Base-by-base conservation (phyloP, 1,284 basidiomycete genomes). In the Tetrapyrgos nigripes region DNA sequence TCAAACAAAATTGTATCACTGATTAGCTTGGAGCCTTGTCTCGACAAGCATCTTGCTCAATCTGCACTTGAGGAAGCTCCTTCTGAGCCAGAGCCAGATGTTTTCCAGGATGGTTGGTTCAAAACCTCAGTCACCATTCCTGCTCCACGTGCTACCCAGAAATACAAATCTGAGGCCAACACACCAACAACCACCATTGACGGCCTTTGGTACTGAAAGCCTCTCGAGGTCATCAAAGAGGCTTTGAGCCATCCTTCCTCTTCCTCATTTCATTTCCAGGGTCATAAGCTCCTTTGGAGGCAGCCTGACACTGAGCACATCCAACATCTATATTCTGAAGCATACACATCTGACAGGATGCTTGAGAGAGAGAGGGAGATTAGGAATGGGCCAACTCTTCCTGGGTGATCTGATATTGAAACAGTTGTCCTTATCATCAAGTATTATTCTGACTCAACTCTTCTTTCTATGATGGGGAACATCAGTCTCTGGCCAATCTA, bases 401-500 rank as follows among this genome's bases (percentile, higher is more conserved):
- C 62, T 6, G 65, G n/a, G n/a, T n/a, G 62, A 1, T 68, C 66
- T 45, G 53, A 61, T 1, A 65, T 70, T 0, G 70, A 73, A 48
- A 28, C 48, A 0, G 61, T 66, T 3, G 62, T 77, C 10, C 64
- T 64, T 1, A 60, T 58, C 0, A 48, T 78, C 2, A 73, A 75
- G 67, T 40, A 76, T 8, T 75, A 68, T 62, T 78, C 75, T 0
- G 75, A 79, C 55, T 63, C 67, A 4, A 77, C 71, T 2, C 74
- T 73, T 31, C 66, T 76, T 13, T 62, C 75, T 10, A 62, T 62
- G n/a, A 77, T 77, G 61, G 72, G 74, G 1, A 65, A 28, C 13
- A 67, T 69, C 1, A 66, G 66, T 13, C 59, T 74, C 1, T 76
- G 72, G 72, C 76, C 74, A 1, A 49, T 73, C 3, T 75, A 73